Evolutionary conservation across 2,329 filamentous ascomycete genomes (phyloP), one percentile per base, ranked within the genome.

Genomic region (Coniochaeta prunicola): DNA sequence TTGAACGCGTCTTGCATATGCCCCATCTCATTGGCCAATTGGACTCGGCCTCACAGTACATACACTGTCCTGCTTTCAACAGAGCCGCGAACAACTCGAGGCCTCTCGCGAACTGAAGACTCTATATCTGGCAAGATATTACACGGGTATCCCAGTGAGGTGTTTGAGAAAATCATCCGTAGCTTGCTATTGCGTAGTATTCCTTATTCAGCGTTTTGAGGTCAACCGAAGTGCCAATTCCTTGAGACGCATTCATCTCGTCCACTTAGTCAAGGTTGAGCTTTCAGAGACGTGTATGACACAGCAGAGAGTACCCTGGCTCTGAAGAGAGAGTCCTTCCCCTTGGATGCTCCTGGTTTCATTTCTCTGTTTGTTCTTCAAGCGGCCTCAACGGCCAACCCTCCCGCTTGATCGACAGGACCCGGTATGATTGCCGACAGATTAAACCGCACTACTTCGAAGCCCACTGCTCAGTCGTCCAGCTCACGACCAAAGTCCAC

Each of bases 401-500:
- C 24, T 30, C 24, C n/a, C 24, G 30, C 24, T 8, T 50, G 40
- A 58, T 58, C 57, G 45, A 38, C 42, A 31, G 34, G 15, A 26
- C 31, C 12, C 13, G 13, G 58, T 57, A 30, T 48, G 30, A 55
- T 60, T 57, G 57, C 36, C 40, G 38, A 50, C 24, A 13, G 30
- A 21, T 17, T 30, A 26, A 28, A 50, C 45, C 24, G 45, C 26
- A 17, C 6, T 17, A 13, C 28, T 15, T 26, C 45, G 45, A 28
- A 45, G 13, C 17, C 45, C 30, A 26, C 45, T 15, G 45, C 12
- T 50, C 73, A 84, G 65, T 79, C 79, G 55, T 86, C 84, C 61
- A 88, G 67, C 63, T 87, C 84, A 59, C 81, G 79, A 17, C 84
- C 85, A 75, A 87, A 88, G 68, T 88, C 84, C 53, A 88, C 71